A percentile compares a stretch with the other conserved stretches of the same genome.
Evolutionary conservation across 2,329 filamentous ascomycete genomes (phyloP).

Genomic region (Xylariaceae sp.): DNA sequence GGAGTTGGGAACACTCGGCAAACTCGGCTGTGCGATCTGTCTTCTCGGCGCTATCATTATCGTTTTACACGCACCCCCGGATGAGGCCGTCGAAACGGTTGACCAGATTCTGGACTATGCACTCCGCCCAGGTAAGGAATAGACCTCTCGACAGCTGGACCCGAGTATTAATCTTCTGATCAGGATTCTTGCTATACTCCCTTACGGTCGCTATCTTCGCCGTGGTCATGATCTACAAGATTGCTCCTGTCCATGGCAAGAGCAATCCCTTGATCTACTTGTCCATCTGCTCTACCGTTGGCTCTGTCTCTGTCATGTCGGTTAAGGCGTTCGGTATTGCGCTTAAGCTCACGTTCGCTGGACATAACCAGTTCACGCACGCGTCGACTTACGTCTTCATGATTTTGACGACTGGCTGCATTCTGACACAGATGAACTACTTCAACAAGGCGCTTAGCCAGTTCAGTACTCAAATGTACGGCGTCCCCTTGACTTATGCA

Average conservation of each 20-base stretch:
- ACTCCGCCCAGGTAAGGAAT: constrained; percentile 73
- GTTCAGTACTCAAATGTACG: constrained; percentile 95
- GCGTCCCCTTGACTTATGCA: neutral
- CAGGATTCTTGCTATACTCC: constrained; percentile 88
- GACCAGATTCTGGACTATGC: constrained; percentile 89
- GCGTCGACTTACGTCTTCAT: constrained; percentile 97
- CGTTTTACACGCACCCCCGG: constrained; percentile 91
- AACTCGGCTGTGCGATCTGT: constrained; percentile 92
- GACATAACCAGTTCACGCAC: constrained; percentile 91
- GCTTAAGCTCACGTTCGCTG: constrained; percentile 85
- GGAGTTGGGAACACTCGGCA: constrained; percentile 81
- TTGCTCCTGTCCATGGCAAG: constrained; percentile 85
- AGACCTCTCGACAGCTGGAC: neutral
- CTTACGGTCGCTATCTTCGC: constrained; percentile 75
- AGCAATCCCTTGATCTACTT: constrained; percentile 95
- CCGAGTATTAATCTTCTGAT: constrained; percentile 21
- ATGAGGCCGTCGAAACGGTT: constrained; percentile 84
- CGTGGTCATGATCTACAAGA: constrained; percentile 90
- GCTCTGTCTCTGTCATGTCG: constrained; percentile 97
- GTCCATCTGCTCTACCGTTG: constrained; percentile 95
- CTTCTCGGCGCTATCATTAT: constrained; percentile 95
- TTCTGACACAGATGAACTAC: constrained; percentile 99
- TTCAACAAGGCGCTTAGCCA: constrained; percentile 98
- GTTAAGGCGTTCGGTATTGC: constrained; percentile 98
- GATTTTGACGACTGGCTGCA: constrained; percentile 88